Conservation (phyloP, 148 eudicot genomes). For the Fagopyrum tataricum region DNA sequence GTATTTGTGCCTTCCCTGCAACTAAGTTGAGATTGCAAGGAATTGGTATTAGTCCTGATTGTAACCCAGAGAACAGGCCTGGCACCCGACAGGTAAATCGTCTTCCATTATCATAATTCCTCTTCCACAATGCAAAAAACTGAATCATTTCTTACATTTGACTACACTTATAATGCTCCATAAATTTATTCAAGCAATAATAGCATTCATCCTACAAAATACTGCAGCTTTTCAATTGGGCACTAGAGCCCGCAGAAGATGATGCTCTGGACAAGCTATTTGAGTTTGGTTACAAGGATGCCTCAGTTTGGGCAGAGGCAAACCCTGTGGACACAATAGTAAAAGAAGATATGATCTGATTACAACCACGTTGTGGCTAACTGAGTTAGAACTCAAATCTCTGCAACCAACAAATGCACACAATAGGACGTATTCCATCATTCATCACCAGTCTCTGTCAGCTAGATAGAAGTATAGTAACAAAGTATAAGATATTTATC, state of each 20-base stretch:
- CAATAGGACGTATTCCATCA: background rate
- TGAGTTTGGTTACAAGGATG: slow-evolving; percentile 78
- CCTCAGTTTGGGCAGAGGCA: slow-evolving; percentile 72
- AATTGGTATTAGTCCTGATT: slow-evolving; percentile 96
- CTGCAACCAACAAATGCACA: background rate
- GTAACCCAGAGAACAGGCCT: slow-evolving; percentile 82
- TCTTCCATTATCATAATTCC: background rate
- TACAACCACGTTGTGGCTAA: background rate
- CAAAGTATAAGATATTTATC: background rate
- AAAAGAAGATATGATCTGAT: slow-evolving; percentile 24
- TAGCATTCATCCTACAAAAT: background rate
- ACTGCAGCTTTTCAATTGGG: slow-evolving; percentile 87
- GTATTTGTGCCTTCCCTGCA: slow-evolving; percentile 92
- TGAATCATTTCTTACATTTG: background rate
- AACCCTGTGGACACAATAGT: slow-evolving; percentile 63
- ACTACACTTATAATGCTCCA: background rate
- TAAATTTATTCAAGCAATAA: background rate
- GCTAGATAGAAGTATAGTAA: background rate
- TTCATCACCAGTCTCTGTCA: background rate
- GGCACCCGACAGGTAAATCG: slow-evolving; percentile 63
- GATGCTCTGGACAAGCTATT: slow-evolving; percentile 68
- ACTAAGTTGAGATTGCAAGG: slow-evolving; percentile 68
- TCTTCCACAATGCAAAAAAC: background rate
- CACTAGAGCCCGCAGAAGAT: slow-evolving; percentile 93
- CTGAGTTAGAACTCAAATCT: background rate